These are phyloP conservation scores for Claviceps maximensis DNA, from an alignment of 2,329 filamentous ascomycete genomes.

Conservation along the genomic window DNA sequence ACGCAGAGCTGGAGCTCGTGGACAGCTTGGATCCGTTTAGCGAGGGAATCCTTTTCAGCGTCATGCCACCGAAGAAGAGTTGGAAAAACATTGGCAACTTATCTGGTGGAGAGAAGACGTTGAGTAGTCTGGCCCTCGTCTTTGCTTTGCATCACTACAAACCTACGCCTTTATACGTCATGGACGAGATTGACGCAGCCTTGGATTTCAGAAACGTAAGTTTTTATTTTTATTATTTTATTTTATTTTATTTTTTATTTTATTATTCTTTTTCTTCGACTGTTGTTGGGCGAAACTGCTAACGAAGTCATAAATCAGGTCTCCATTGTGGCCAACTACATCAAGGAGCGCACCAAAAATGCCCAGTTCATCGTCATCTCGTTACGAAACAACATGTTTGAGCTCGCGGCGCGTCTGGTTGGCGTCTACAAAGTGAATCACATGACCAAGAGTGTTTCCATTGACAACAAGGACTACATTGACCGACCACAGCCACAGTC, in stretches of 20 bases:
- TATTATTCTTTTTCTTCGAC: no score
- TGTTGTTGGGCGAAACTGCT: background rate
- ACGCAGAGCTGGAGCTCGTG: constrained; percentile 92
- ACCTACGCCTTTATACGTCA: constrained; percentile 93
- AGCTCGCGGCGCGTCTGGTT: constrained; percentile 85
- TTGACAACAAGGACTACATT: constrained; percentile 74
- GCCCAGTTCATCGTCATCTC: constrained; percentile 99
- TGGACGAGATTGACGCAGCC: constrained; percentile 98
- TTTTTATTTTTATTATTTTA: constrained; percentile 19
- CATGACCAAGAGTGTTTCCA: constrained; percentile 88
- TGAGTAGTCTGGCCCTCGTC: constrained; percentile 86
- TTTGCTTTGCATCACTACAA: constrained; percentile 98
- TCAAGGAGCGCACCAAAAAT: constrained; percentile 98
- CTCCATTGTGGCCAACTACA: constrained; percentile 95
- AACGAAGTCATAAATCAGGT: constrained; percentile 41
- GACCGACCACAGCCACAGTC: constrained; percentile 22
- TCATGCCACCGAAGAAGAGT: constrained; percentile 99
- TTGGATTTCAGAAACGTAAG: constrained; percentile 95
- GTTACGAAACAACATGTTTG: constrained; percentile 98
- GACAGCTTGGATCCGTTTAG: constrained; percentile 94
- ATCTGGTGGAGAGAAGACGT: constrained; percentile 91
- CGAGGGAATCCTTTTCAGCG: constrained; percentile 90
- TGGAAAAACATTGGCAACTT: constrained; percentile 99
- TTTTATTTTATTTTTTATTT: no score
- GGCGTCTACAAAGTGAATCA: constrained; percentile 99